A percentile compares a stretch with the other conserved stretches of the same genome.
phyloP scores from a whole-genome alignment of 2,329 filamentous ascomycete species.

The Colletotrichum melonis region DNA sequence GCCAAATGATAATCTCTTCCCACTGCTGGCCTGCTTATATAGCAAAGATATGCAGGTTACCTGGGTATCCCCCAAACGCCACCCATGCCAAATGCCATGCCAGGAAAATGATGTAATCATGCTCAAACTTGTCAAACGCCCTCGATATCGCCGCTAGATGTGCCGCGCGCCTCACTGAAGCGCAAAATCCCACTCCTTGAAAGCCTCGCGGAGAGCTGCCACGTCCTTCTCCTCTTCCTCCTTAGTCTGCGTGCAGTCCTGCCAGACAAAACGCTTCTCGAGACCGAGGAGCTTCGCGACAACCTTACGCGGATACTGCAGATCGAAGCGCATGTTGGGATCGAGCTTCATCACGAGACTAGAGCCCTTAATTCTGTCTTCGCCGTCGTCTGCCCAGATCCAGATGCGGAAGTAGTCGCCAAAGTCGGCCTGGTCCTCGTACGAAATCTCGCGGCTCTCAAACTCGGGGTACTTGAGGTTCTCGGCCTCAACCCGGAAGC shows the following conservation, averaged over 20 bases:
- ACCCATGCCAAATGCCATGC: conserved; percentile 22
- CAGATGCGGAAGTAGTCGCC: conserved; percentile 85
- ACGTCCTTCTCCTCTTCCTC: conserved; percentile 85
- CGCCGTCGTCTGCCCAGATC: conserved; percentile 75
- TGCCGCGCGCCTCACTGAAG: conserved; percentile 36
- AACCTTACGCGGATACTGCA: conserved; percentile 90
- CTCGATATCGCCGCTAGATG: no score
- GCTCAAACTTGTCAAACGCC: background rate
- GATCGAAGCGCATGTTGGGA: conserved; percentile 80
- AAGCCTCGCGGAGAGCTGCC: conserved; percentile 81
- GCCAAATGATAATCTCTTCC: background rate
- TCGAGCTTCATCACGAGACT: conserved; percentile 81
- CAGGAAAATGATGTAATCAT: conserved; percentile 5
- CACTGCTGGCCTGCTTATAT: background rate
- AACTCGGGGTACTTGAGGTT: conserved; percentile 71
- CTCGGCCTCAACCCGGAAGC: conserved; percentile 88
- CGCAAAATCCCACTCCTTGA: conserved; percentile 89
- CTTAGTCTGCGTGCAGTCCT: conserved; percentile 81
- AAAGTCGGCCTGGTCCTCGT: conserved; percentile 58
- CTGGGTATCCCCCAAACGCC: conserved; percentile 34
- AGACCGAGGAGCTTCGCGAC: conserved; percentile 88
- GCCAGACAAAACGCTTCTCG: conserved; percentile 85
- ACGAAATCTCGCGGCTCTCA: conserved; percentile 57
- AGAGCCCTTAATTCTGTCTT: conserved; percentile 70
- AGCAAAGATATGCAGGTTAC: conserved; percentile 25